phyloP scores from a whole-genome alignment of 2,329 filamentous ascomycete genomes.

The Colletotrichum nymphaeae region DNA sequence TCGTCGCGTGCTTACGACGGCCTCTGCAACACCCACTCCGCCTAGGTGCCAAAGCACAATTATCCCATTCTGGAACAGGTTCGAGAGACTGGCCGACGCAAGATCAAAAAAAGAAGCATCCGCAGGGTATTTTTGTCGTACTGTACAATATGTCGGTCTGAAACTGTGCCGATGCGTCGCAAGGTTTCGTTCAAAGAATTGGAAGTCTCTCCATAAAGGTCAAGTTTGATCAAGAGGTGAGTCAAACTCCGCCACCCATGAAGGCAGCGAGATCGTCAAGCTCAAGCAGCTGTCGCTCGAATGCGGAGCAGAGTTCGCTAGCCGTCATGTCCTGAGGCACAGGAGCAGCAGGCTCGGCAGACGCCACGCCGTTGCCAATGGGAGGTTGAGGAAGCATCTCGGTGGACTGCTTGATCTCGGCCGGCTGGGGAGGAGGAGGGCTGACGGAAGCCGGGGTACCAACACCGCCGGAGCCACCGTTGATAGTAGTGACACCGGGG shows the following conservation, averaged over 20 bases:
- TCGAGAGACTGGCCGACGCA: slow-evolving; percentile 6
- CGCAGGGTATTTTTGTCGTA: slow-evolving; percentile 34
- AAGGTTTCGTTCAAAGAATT: neutral
- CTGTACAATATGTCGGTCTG: slow-evolving; percentile 30
- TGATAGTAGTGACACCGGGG: slow-evolving; percentile 68
- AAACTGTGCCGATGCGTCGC: neutral
- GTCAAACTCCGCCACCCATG: slow-evolving; percentile 69
- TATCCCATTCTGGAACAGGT: neutral
- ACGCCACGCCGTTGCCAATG: slow-evolving; percentile 38
- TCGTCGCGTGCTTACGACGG: neutral
- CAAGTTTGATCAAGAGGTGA: slow-evolving; percentile 13
- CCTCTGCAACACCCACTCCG: no score
- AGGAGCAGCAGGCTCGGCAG: slow-evolving; percentile 38
- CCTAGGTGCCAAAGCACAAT: slow-evolving; percentile 2
- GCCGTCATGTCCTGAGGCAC: slow-evolving; percentile 64
- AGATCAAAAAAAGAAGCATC: slow-evolving; percentile 10
- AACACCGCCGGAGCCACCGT: slow-evolving; percentile 63
- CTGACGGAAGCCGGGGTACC: slow-evolving; percentile 60
- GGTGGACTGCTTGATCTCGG: slow-evolving; percentile 52
- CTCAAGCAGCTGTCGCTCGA: slow-evolving; percentile 70
- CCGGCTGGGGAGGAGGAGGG: slow-evolving; percentile 49
- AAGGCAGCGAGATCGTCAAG: slow-evolving; percentile 71
- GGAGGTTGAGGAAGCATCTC: slow-evolving; percentile 25
- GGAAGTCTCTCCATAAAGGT: neutral
- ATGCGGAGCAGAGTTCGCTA: slow-evolving; percentile 67